phyloP scores from a whole-genome alignment of 768 basidiomycete species.

The Macrolepiota dolichaula region DNA sequence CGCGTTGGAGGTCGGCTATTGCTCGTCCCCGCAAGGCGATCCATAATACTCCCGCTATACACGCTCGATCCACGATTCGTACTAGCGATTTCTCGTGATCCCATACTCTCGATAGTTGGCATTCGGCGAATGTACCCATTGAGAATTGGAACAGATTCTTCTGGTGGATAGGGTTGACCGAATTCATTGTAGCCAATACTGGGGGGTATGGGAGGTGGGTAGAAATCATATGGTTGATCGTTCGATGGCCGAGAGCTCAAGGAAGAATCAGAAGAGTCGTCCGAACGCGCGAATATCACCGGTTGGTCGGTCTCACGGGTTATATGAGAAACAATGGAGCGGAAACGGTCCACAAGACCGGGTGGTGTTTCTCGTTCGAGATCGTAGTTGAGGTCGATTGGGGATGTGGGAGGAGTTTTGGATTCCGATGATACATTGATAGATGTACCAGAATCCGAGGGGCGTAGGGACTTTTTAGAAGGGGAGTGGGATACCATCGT shows the following conservation, averaged over 20 bases:
- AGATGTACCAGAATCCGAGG: constrained; percentile 3
- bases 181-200: constrained; percentile 45
- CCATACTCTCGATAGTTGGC: constrained; percentile 80
- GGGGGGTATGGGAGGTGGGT: constrained; percentile 24
- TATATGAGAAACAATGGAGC: constrained; percentile 46
- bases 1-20: constrained; percentile 38
- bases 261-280: constrained; percentile 18
- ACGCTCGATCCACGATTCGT: constrained; percentile 22
- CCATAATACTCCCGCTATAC: constrained; percentile 13
- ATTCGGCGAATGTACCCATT: constrained; percentile 67
- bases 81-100: constrained; percentile 53
- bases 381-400: constrained; percentile 11
- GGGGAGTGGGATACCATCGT: constrained; percentile 9
- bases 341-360: constrained; percentile 49
- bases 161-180: constrained; percentile 41
- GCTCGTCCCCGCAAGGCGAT: constrained; percentile 13
- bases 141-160: constrained; percentile 55
- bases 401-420: not conserved
- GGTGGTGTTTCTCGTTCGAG: constrained; percentile 35
- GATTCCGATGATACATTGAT: not conserved
- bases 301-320: constrained; percentile 51
- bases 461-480: constrained; percentile 5
- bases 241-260: constrained; percentile 1
- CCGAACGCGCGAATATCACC: constrained; percentile 31
- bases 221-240: constrained; percentile 24